Evolutionary conservation across 2,329 filamentous ascomycete genomes (phyloP), one percentile per base, ranked within the genome.

Genomic region (Curvularia spicifera): DNA sequence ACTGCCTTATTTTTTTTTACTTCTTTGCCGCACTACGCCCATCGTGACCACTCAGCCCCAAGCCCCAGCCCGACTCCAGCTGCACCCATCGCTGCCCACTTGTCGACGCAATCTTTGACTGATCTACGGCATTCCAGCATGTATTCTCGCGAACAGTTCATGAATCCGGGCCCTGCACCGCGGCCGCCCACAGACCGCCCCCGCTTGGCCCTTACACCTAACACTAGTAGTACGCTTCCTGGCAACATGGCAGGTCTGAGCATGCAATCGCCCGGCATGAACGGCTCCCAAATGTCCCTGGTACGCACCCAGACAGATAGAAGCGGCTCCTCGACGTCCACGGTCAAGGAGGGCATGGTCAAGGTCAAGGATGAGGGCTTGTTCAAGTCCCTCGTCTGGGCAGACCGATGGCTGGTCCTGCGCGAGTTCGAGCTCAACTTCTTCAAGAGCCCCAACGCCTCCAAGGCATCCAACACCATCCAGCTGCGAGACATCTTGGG

Each of bases 161-260:
- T 98, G 91, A 98, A 98, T 78, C 93, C 95, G 62, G 93, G 95
- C 65, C 94, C 95, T 69, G 94, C 95, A 67, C 95, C 95, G 66
- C 89, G 91, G 71, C 94, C 95, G 60, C 95, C 94, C 20, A 89
- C 85, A 59, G 91, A 95, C 73, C 87, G 91, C 71, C 91, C 93
- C 60, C 89, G 91, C 73, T 86, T 97, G 67, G 88, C 89, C 70
- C 84, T 96, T 60, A 92, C 90, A 42, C 93, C 89, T 61, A 90
- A 86, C 74, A 85, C 87, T 61, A 80, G 82, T 69, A 91, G 88
- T 75, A 75, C 60, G 42, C 82, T 91, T 22, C 87, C 89, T 15
- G 89, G 89, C 63, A 93, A 88, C 78, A 91, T 94, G 82, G 89
- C 89, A 58, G 90, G 89, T 71, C 87, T 94, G 83, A 89, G 85